Evolutionary conservation across 352 stramenopile genomes (phyloP).

Genomic region (Pythium vanterpoolii): DNA sequence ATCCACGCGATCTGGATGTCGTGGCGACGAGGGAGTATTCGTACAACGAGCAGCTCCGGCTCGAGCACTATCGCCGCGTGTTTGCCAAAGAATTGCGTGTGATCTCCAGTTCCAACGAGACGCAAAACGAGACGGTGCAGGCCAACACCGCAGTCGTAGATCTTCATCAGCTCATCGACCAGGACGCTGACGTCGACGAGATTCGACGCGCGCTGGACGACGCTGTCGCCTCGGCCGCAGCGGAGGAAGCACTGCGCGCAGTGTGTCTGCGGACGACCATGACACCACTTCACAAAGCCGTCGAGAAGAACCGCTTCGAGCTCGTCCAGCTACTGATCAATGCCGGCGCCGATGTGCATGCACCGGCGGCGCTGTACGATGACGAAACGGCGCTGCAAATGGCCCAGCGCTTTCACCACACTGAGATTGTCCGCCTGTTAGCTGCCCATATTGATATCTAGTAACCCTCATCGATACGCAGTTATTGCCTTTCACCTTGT

Average conservation of each 20-base stretch:
- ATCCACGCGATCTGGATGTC: constrained; percentile 37
- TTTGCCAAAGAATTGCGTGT: constrained; percentile 41
- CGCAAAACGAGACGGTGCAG: not conserved
- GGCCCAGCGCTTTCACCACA: constrained; percentile 49
- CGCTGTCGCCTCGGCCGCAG: not conserved
- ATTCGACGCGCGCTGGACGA: constrained; percentile 2
- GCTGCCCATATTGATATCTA: not conserved
- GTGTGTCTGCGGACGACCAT: constrained; percentile 54
- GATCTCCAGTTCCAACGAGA: constrained; percentile 20
- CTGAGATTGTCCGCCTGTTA: constrained; percentile 29
- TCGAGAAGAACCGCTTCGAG: constrained; percentile 53
- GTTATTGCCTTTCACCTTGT: constrained; percentile 12
- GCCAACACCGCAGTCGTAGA: constrained; percentile 16
- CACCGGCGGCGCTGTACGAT: constrained; percentile 49
- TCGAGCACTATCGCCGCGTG: constrained; percentile 48
- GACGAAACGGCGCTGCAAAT: constrained; percentile 61
- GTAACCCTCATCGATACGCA: not conserved
- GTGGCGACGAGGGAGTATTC: constrained; percentile 33
- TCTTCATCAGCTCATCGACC: constrained; percentile 43
- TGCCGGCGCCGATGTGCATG: constrained; percentile 37
- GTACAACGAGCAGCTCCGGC: constrained; percentile 52
- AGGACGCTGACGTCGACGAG: constrained; percentile 22
- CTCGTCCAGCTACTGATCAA: constrained; percentile 43
- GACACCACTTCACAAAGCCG: constrained; percentile 63
- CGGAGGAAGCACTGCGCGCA: constrained; percentile 29